phyloP scores from a whole-genome alignment of 2,329 filamentous ascomycete genomes.

The Botrytis elliptica region DNA sequence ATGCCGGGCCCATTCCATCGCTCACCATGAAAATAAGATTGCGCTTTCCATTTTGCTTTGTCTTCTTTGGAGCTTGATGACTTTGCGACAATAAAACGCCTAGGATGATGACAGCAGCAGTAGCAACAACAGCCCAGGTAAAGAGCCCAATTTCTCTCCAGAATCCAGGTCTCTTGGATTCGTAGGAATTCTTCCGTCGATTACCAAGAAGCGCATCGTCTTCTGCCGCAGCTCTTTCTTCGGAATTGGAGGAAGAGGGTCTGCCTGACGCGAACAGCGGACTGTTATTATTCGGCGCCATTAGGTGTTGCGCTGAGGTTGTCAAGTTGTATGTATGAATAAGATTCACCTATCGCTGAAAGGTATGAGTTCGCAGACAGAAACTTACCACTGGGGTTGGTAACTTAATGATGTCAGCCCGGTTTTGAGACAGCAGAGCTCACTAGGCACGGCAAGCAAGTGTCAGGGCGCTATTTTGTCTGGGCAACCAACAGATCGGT shows the following conservation, averaged over 20 bases:
- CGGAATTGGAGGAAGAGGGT: conserved; percentile 55
- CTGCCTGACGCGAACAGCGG: conserved; percentile 42
- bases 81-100: conserved; percentile 77
- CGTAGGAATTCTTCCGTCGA: conserved; percentile 32
- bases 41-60: conserved; percentile 62
- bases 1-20: conserved; percentile 96
- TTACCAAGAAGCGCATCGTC: conserved; percentile 41
- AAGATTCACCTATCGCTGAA: background rate
- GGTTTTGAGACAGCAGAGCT: conserved; percentile 14
- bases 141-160: conserved; percentile 78
- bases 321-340: background rate
- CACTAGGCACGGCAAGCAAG: conserved; percentile 11
- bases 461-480: conserved; percentile 15
- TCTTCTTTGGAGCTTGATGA: conserved; percentile 35
- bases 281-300: conserved; percentile 31
- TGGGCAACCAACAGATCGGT: conserved; percentile 19
- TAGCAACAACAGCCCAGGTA: conserved; percentile 79
- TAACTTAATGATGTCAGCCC: conserved; percentile 2
- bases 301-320: conserved; percentile 12
- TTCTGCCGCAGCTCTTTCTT: conserved; percentile 51
- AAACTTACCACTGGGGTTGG: conserved; percentile 9
- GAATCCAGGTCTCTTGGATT: conserved; percentile 48
- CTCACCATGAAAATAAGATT: conserved; percentile 99
- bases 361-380: background rate
- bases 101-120: conserved; percentile 73